These are phyloP conservation scores for Purshia tridentata DNA, from an alignment of 306 rosid genomes.

Conservation along the genomic window DNA sequence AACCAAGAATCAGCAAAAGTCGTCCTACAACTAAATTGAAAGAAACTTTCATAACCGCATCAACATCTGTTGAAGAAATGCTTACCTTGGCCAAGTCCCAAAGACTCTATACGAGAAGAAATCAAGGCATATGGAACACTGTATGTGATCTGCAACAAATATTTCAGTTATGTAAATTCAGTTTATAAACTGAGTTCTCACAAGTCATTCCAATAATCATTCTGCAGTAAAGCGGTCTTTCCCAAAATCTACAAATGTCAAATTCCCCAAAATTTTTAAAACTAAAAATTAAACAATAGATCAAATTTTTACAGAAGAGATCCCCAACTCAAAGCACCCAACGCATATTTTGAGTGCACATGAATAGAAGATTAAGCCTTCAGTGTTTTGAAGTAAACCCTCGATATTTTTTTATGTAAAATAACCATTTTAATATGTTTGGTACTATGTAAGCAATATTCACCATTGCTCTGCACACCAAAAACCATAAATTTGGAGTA, in stretches of 20 bases:
- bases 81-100: constrained; percentile 95
- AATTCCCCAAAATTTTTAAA: background rate
- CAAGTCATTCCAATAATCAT: background rate
- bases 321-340: background rate
- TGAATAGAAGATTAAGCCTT: background rate
- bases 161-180: constrained; percentile 3
- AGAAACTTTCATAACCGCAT: constrained; percentile 19
- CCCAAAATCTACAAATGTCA: background rate
- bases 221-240: background rate
- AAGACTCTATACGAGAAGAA: constrained; percentile 72
- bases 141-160: constrained; percentile 79
- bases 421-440: background rate
- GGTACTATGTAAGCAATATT: background rate
- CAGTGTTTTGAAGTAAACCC: background rate
- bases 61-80: constrained; percentile 17
- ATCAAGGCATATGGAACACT: constrained; percentile 90
- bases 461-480: background rate
- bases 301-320: background rate
- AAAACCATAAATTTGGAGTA: background rate
- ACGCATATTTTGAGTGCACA: background rate
- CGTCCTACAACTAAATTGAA: constrained; percentile 7
- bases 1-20: constrained; percentile 32
- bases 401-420: background rate
- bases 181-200: constrained; percentile 13
- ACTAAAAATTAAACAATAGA: background rate